phyloP scores from a whole-genome alignment of 2,329 filamentous ascomycete genomes.

The Hansfordia pulvinata region DNA sequence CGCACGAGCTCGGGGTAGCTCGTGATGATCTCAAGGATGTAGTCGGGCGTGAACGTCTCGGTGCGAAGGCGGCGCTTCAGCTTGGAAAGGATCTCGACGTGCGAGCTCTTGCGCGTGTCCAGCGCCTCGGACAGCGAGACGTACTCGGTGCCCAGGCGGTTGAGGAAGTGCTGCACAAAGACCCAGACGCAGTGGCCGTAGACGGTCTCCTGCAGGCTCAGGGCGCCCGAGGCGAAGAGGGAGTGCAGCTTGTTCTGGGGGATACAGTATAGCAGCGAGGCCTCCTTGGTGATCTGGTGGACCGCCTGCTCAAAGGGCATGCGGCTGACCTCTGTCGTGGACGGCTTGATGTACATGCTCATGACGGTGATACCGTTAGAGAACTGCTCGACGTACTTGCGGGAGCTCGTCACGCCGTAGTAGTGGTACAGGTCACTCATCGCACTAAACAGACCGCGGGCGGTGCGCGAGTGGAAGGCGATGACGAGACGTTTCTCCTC shows the following conservation, averaged over 20 bases:
- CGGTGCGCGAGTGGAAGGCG: constrained; percentile 87
- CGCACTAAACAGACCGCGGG: constrained; percentile 86
- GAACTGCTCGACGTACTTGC: constrained; percentile 98
- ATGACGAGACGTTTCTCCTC: constrained; percentile 90
- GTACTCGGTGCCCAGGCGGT: constrained; percentile 87
- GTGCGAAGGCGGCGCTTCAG: constrained; percentile 90
- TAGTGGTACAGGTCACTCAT: constrained; percentile 96
- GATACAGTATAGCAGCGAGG: constrained; percentile 92
- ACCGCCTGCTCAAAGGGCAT: constrained; percentile 90
- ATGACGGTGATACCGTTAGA: constrained; percentile 97
- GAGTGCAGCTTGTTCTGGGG: constrained; percentile 93
- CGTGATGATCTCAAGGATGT: constrained; percentile 94
- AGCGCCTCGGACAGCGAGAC: constrained; percentile 71
- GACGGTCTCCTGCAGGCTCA: constrained; percentile 92
- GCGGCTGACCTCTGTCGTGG: constrained; percentile 39
- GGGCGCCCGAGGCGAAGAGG: constrained; percentile 71
- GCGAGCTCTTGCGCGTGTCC: constrained; percentile 66
- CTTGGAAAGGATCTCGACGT: constrained; percentile 80
- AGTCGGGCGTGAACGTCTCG: constrained; percentile 95
- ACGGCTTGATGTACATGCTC: constrained; percentile 81
- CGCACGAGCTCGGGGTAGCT: constrained; percentile 80
- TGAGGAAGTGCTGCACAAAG: constrained; percentile 95
- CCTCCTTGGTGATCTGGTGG: constrained; percentile 97
- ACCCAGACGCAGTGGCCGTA: constrained; percentile 98
- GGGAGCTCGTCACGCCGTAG: constrained; percentile 89